Percentiles rank a stretch among this genome's conserved stretches.
These are phyloP conservation scores for Lineolata rhizophorae DNA, from an alignment of 495 filamentous ascomycete genomes.

Conservation along the genomic window DNA sequence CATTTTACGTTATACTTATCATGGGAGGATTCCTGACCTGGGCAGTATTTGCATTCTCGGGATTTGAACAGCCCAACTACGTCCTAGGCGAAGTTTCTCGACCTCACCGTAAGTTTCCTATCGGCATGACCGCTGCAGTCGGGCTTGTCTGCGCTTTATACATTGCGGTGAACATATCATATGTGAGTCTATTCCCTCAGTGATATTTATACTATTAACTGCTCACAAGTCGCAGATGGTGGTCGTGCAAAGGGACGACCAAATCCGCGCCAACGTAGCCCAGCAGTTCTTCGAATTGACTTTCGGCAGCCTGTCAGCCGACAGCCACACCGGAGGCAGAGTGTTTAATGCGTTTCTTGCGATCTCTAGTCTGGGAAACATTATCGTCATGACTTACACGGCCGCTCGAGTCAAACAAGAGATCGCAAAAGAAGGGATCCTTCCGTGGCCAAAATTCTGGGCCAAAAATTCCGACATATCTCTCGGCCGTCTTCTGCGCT, in stretches of 20 bases:
- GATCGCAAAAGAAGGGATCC: conserved; percentile 28
- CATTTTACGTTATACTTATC: conserved; percentile 7
- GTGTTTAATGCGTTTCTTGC: conserved; percentile 22
- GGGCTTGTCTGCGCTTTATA: conserved; percentile 17
- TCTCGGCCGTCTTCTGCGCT: conserved; percentile 2
- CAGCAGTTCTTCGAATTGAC: conserved; percentile 11
- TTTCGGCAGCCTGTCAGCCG: conserved; percentile 10
- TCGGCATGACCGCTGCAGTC: conserved; percentile 16
- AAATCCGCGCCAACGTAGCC: conserved; percentile 2
- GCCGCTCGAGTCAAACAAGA: conserved; percentile 29
- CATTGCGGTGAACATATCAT: conserved; percentile 24
- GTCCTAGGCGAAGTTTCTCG: conserved; percentile 23
- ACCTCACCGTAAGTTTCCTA: conserved; percentile 21
- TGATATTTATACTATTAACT: conserved; percentile 1
- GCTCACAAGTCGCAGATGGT: conserved; percentile 2
- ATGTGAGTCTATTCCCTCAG: too few relatives aligned
- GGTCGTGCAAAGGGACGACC: conserved; percentile 1
- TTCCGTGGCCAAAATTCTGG: conserved; percentile 18
- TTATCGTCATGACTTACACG: conserved; percentile 28
- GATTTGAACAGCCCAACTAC: conserved; percentile 24
- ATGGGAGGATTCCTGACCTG: conserved; percentile 1
- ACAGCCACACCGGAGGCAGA: conserved; percentile 4
- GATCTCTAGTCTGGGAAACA: conserved; percentile 26
- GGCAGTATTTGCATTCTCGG: conserved; percentile 19
- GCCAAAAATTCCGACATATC: conserved; percentile 1